Percentiles rank a stretch among this genome's conserved stretches.
Conservation (phyloP, 495 filamentous ascomycete species). For the Lasiosphaeria ovina region DNA sequence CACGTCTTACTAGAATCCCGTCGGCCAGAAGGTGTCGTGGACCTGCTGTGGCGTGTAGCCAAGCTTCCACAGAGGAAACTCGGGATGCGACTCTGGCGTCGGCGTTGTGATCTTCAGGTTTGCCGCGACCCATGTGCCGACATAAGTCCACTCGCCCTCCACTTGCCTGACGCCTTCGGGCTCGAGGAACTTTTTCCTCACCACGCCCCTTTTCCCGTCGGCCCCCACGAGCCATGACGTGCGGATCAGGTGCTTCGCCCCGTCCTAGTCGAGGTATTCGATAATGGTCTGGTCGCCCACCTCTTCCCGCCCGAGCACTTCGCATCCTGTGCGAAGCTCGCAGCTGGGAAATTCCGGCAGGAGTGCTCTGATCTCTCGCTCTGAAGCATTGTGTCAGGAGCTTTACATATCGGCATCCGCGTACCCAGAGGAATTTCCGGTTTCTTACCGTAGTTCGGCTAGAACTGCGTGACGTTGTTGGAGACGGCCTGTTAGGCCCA, state of each 20-base stretch:
- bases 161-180: slow-evolving; percentile 41
- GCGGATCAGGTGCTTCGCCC: slow-evolving; percentile 24
- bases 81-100: slow-evolving; percentile 46
- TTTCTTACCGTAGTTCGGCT: slow-evolving; percentile 20
- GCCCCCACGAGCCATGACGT: slow-evolving; percentile 47
- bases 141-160: slow-evolving; percentile 40
- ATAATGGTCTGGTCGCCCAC: slow-evolving; percentile 34
- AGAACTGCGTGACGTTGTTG: slow-evolving; percentile 11
- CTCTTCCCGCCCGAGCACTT: slow-evolving; percentile 30
- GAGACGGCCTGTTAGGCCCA: slow-evolving; percentile 11
- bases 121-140: slow-evolving; percentile 52
- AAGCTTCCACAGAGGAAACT: slow-evolving; percentile 49
- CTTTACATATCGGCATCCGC: slow-evolving; percentile 15
- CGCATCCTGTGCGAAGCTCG: slow-evolving; percentile 37
- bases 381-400: slow-evolving; percentile 25
- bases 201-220: slow-evolving; percentile 52
- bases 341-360: slow-evolving; percentile 25
- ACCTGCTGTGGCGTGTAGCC: slow-evolving; percentile 49
- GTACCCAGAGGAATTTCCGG: neutral
- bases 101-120: slow-evolving; percentile 49
- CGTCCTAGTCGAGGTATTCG: slow-evolving; percentile 35
- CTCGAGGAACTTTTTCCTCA: slow-evolving; percentile 51
- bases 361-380: slow-evolving; percentile 18
- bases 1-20: slow-evolving; percentile 38
- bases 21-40: slow-evolving; percentile 52